Base-by-base conservation (phyloP, 768 basidiomycete genomes). In the Boletus huronensis region DNA sequence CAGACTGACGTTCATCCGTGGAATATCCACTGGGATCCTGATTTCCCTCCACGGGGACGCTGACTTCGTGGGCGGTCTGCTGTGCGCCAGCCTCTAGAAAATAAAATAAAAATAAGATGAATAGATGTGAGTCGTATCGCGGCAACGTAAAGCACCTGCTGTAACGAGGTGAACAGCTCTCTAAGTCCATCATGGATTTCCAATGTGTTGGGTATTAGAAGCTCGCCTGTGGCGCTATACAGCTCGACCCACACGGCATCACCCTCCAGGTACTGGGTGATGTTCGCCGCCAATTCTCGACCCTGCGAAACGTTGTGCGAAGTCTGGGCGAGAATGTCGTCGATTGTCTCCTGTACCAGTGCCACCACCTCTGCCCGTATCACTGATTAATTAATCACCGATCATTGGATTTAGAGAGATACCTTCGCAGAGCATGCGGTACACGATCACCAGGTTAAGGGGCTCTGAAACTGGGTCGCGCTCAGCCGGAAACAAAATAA, bases 351-450 rank as follows among this genome's bases (percentile, higher is more conserved):
- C 52, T 82, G 78, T 14, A 90, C 79, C 35, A 90, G 68, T 7
- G 75, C 73, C 63, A 84, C 85, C 6, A 88, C 83, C 74, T 93
- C 90, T 92, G 58, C 6, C 42, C 56, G 48, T 42, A 17, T 42
- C 32, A 36, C 46, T 49, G 26, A 38, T 62, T 19, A 60, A 47
- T 57, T 53, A 39, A 17, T n/a, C 25, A 34, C 29, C 51, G 17
- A 23, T 14, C 19, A 46, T 25, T 10, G 31, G 26, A 44, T 29
- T 25, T 23, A 47, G 41, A 51, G 11, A 35, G 67, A 42, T 55
- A 92, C 93, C 93, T 78, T 95, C 91, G 19, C 85, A 84, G 25
- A 96, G 72, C 74, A 85, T 84, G 35, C 90, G 82, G 70, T 93
- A 97, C 47, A 74, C 78, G 54, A 97, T 85, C 23, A 78, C 72